These are phyloP conservation scores for Sphagnum tenellum DNA, from an alignment of 225 moss, liverwort and hornwort genomes.

Conservation along the genomic window DNA sequence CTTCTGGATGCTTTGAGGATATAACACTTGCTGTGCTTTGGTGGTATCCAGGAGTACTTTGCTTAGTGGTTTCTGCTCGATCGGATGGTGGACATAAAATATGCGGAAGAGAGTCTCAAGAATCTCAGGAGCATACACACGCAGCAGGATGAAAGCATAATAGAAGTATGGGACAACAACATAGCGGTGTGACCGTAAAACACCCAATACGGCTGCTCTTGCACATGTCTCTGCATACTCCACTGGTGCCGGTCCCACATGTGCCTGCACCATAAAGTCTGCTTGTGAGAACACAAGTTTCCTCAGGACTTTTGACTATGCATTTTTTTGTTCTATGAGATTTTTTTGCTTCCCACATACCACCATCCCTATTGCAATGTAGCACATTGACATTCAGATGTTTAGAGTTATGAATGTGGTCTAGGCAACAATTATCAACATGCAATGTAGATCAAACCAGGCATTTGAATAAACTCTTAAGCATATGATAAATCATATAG, in stretches of 20 bases:
- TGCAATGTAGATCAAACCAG: no score
- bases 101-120: conserved; percentile 16
- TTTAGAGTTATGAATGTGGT: no score
- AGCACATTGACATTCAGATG: no score
- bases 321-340: no score
- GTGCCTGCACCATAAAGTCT: conserved; percentile 10
- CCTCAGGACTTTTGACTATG: no score
- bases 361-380: no score
- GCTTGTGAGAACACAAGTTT: no score
- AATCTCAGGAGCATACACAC: conserved; percentile 28
- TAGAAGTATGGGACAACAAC: conserved; percentile 27
- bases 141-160: conserved; percentile 20
- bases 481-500: no score
- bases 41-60: conserved; percentile 10
- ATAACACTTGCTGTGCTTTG: conserved; percentile 13
- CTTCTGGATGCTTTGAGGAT: conserved; percentile 23
- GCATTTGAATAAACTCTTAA: no score
- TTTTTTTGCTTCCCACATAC: no score
- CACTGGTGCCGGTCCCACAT: conserved; percentile 23
- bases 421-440: no score
- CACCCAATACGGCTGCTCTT: conserved; percentile 22
- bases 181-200: conserved; percentile 16
- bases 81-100: conserved; percentile 7
- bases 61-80: conserved; percentile 13
- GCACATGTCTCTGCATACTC: conserved; percentile 13